Evolutionary conservation across 108 stramenopile genomes (phyloP), one percentile per base, ranked within the genome.

Genomic region (Nannochloropsis gaditana): DNA sequence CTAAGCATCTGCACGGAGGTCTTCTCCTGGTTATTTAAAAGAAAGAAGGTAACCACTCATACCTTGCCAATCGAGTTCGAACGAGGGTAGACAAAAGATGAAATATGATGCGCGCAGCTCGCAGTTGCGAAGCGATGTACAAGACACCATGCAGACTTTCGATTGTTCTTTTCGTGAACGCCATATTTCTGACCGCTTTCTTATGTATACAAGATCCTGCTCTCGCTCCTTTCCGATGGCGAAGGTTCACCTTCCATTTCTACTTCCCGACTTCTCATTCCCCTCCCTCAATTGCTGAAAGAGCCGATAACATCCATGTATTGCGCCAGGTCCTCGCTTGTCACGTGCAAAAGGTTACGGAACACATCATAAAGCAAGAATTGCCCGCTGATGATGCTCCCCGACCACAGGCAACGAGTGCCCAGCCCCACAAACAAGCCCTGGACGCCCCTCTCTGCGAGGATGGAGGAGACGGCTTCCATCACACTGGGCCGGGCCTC

Each of bases 311-410:
- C 85, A 80, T 89, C 89, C 15, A 89, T 85, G 82, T 81, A 86
- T 2, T 86, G 93, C 44, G 93, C 92, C 82, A 97, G 84, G 91
- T 95, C 95, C 43, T 94, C 92, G 31, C 87, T 85, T 42, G 90
- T 92, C 15, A 97, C 95, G 59, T 93, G 94, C 88, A 96, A 93
- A 9, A 86, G 87, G 43, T 90, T 92, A 45, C 95, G 91, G 86
- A 95, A 95, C 10, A 96, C 90, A 89, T 97, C 96, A 85, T 97
- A 97, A 42, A 97, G 89, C 42, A 96, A 85, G 89, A 97, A 97
- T 85, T 97, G 96, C 0, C 96, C 96, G 80, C 86, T 86, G 45
- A 89, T 89, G 79, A 89, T 86, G 42, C 85, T 85, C 43, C 94
- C 95, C 9, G 94, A 94, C 96, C 96, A 97, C 59, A 96, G 81